Conservation (phyloP, 306 rosid species). For the Dalbergia oliveri region DNA sequence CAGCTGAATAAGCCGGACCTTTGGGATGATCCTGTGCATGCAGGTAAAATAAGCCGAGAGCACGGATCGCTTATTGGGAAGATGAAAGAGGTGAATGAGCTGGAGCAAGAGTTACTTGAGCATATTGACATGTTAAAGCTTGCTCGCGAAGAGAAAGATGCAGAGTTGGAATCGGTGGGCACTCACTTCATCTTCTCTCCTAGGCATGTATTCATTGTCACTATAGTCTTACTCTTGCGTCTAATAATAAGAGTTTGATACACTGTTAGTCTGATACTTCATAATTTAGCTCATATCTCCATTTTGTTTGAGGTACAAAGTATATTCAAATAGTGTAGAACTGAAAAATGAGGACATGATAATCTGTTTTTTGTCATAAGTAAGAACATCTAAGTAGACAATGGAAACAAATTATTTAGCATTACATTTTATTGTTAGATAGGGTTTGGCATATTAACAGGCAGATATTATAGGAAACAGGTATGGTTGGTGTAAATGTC, state of each 20-base stretch:
- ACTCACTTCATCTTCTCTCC: constrained; percentile 64
- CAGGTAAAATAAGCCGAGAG: constrained; percentile 83
- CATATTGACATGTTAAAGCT: constrained; percentile 93
- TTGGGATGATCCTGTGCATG: constrained; percentile 86
- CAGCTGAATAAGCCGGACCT: constrained; percentile 76
- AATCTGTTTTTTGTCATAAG: not conserved
- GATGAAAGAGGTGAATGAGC: constrained; percentile 81
- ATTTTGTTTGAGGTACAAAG: not conserved
- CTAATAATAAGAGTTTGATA: not conserved
- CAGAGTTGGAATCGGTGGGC: constrained; percentile 95
- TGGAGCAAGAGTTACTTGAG: constrained; percentile 84
- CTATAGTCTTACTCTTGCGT: constrained; percentile 19
- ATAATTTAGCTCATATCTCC: not conserved
- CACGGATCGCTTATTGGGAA: constrained; percentile 88
- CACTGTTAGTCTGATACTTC: not conserved
- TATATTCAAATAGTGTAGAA: not conserved
- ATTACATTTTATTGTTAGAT: not conserved
- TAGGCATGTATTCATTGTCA: constrained; percentile 74
- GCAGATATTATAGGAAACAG: not conserved
- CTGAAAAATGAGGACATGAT: constrained; percentile 2
- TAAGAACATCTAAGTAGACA: constrained; percentile 12
- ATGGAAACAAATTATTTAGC: not conserved
- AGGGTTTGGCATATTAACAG: constrained; percentile 11
- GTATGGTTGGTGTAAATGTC: not conserved
- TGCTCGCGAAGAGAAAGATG: constrained; percentile 82